Evolutionary conservation across 2,329 filamentous ascomycete genomes (phyloP).

Genomic region (Pseudopithomyces chartarum): DNA sequence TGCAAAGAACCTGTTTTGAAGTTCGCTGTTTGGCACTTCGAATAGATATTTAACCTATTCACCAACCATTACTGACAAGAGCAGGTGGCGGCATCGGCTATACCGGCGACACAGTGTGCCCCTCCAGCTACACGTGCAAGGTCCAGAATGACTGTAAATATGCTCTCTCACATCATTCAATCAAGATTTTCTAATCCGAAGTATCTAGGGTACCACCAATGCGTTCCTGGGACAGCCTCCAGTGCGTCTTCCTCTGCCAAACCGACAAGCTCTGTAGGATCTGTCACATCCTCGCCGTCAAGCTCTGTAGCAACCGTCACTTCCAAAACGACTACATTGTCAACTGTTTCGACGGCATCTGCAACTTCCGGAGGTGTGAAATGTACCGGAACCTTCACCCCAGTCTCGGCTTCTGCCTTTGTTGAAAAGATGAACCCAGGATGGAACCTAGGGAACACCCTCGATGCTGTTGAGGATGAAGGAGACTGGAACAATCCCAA

Average conservation of each 20-base stretch:
- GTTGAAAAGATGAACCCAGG: slow-evolving; percentile 58
- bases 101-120: slow-evolving; percentile 14
- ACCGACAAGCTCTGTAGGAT: neutral
- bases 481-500: slow-evolving; percentile 64
- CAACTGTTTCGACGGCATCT: slow-evolving; percentile 4
- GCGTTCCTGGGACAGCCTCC: slow-evolving; percentile 8
- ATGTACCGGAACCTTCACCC: slow-evolving; percentile 51
- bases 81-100: slow-evolving; percentile 17
- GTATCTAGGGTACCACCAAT: slow-evolving; percentile 16
- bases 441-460: slow-evolving; percentile 66
- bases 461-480: slow-evolving; percentile 62
- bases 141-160: slow-evolving; percentile 19
- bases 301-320: neutral
- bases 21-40: too few species aligned
- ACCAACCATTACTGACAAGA: slow-evolving; percentile 1
- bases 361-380: slow-evolving; percentile 18
- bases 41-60: too few species aligned
- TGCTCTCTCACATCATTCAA: neutral
- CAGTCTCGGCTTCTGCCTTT: slow-evolving; percentile 54
- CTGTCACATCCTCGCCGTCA: slow-evolving; percentile 1
- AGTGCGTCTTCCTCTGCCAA: neutral
- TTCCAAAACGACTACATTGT: neutral
- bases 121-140: slow-evolving; percentile 14
- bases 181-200: neutral
- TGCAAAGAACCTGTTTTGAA: too few species aligned